A percentile compares a stretch with the other conserved stretches of the same genome.
Conservation (phyloP, 306 rosid genomes). For the Quercus ilex region DNA sequence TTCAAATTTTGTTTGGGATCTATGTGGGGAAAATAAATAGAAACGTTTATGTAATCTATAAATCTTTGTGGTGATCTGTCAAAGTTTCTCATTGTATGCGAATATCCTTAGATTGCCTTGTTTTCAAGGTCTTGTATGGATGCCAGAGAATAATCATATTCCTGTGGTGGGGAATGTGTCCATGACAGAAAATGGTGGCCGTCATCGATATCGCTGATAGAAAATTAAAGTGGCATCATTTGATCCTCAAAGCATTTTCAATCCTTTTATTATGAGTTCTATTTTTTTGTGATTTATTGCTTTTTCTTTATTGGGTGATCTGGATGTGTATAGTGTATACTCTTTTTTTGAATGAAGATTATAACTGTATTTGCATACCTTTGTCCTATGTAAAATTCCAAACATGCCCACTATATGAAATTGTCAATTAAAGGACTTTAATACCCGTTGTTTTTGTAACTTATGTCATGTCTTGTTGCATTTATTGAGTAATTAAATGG, state of each 20-base stretch:
- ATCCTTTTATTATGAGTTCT: not conserved
- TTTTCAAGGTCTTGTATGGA: no score
- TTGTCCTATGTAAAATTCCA: not conserved
- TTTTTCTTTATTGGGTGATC: not conserved
- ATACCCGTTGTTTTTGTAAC: not conserved
- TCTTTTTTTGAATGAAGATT: no score
- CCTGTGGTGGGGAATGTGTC: not conserved
- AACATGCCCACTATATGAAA: not conserved
- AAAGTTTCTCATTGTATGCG: no score
- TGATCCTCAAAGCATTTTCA: not conserved
- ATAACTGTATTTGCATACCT: not conserved
- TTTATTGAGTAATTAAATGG: not conserved
- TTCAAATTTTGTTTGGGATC: not conserved
- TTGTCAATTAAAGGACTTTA: not conserved
- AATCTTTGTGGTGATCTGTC: not conserved
- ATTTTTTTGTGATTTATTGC: not conserved
- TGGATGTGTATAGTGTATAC: not conserved
- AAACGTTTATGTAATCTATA: not conserved
- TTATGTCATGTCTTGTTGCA: not conserved
- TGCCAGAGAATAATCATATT: no score
- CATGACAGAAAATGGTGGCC: not conserved
- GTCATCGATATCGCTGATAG: not conserved
- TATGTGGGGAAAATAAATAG: not conserved
- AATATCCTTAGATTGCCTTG: no score
- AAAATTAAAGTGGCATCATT: not conserved